A percentile compares a stretch with the other conserved stretches of the same genome.
These are phyloP conservation scores for Mycena olivaceomarginata DNA, from an alignment of 768 basidiomycete species.

Conservation along the genomic window DNA sequence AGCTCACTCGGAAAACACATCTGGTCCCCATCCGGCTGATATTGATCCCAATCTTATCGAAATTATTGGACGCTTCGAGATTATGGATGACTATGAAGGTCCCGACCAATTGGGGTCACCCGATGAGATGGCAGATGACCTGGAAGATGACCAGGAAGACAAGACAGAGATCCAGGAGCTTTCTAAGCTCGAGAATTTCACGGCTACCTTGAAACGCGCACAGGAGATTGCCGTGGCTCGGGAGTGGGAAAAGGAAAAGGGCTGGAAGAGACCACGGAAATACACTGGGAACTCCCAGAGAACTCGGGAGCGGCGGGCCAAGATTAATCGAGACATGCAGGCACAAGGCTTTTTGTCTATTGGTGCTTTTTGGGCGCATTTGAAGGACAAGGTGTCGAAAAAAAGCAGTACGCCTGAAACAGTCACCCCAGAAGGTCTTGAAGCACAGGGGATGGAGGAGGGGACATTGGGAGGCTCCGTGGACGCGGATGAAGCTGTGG, in stretches of 20 bases:
- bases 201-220: background rate
- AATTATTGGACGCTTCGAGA: background rate
- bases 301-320: background rate
- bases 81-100: background rate
- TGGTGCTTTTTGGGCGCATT: background rate
- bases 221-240: constrained; percentile 2
- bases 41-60: constrained; percentile 2
- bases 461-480: background rate
- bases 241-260: background rate
- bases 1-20: background rate
- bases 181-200: background rate
- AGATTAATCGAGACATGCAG: background rate
- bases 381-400: background rate
- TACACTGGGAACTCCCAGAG: background rate
- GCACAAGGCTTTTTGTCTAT: constrained; percentile 1
- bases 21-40: background rate
- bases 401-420: no score
- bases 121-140: background rate
- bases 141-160: background rate
- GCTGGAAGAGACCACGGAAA: background rate
- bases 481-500: background rate
- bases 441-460: background rate
- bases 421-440: background rate
- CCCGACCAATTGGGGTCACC: background rate
- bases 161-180: constrained; percentile 1